Percentiles rank a stretch among this genome's conserved stretches.
Evolutionary conservation across 2,329 filamentous ascomycete species (phyloP).

Genomic region (Chrysoporthe puriensis): DNA sequence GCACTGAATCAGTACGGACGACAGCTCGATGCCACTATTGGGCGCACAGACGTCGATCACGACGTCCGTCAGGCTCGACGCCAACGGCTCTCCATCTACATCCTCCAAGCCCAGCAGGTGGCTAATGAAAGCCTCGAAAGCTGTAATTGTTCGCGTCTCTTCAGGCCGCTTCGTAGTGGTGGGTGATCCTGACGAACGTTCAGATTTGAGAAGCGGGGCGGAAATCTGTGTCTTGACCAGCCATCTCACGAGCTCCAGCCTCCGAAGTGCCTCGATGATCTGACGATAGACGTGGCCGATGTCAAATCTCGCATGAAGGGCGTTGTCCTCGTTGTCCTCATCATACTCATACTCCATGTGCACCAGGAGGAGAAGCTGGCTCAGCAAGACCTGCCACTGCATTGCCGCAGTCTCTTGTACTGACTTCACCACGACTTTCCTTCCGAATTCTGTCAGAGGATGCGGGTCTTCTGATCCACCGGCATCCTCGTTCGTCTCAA

Average conservation of each 20-base stretch:
- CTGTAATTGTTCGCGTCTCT: constrained; percentile 56
- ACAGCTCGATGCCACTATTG: constrained; percentile 68
- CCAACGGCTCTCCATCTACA: constrained; percentile 52
- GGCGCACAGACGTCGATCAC: constrained; percentile 67
- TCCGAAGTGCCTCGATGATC: constrained; percentile 71
- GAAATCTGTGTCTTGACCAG: constrained; percentile 63
- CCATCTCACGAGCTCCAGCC: constrained; percentile 76
- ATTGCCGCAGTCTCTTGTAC: constrained; percentile 78
- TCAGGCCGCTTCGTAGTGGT: constrained; percentile 47
- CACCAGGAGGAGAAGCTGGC: constrained; percentile 79
- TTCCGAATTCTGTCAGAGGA: constrained; percentile 75
- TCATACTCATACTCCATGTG: constrained; percentile 87
- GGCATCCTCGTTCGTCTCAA: constrained; percentile 50
- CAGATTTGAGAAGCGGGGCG: constrained; percentile 49
- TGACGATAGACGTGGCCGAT: constrained; percentile 72
- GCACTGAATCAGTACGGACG: constrained; percentile 64
- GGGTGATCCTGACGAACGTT: constrained; percentile 39
- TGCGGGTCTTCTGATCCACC: constrained; percentile 50
- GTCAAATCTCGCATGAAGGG: constrained; percentile 61
- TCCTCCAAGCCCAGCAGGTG: constrained; percentile 70
- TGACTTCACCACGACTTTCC: constrained; percentile 73
- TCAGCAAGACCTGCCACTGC: constrained; percentile 75
- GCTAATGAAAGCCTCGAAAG: constrained; percentile 62
- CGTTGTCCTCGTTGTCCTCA: constrained; percentile 63
- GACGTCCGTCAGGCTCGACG: constrained; percentile 67